Conservation (phyloP, 1,284 basidiomycete species). For the Athelia psychrophila region DNA sequence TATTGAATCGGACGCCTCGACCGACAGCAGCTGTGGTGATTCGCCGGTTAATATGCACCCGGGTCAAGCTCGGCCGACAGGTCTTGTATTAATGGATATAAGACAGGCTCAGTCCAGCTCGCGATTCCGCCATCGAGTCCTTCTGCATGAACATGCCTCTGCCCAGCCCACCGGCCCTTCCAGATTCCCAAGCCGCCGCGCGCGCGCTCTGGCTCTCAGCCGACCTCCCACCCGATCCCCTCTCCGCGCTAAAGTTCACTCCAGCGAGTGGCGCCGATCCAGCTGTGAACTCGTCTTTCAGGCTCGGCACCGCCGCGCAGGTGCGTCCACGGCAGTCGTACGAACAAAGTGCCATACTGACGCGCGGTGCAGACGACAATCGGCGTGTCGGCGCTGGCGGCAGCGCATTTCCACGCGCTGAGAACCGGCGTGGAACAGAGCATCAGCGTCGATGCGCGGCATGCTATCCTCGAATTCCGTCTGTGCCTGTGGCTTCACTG, state of each 20-base stretch:
- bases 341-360: no score
- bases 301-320: constrained; percentile 48
- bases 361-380: constrained; percentile 39
- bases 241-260: constrained; percentile 35
- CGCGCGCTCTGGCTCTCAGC: constrained; percentile 33
- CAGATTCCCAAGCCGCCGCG: not conserved
- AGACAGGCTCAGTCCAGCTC: no score
- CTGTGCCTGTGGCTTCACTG: constrained; percentile 19
- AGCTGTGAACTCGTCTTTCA: constrained; percentile 48
- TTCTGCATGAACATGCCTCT: no score
- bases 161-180: no score
- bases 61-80: no score
- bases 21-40: no score
- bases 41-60: no score
- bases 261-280: constrained; percentile 31
- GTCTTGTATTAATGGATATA: no score
- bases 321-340: constrained; percentile 26
- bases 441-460: constrained; percentile 51
- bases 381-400: constrained; percentile 51
- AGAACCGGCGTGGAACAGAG: constrained; percentile 44
- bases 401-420: constrained; percentile 48
- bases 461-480: constrained; percentile 60
- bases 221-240: constrained; percentile 31
- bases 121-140: no score
- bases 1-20: no score